A percentile compares a stretch with the other conserved stretches of the same genome.
phyloP scores from a whole-genome alignment of 2,329 filamentous ascomycete genomes.

The Helicocarpus griseus region DNA sequence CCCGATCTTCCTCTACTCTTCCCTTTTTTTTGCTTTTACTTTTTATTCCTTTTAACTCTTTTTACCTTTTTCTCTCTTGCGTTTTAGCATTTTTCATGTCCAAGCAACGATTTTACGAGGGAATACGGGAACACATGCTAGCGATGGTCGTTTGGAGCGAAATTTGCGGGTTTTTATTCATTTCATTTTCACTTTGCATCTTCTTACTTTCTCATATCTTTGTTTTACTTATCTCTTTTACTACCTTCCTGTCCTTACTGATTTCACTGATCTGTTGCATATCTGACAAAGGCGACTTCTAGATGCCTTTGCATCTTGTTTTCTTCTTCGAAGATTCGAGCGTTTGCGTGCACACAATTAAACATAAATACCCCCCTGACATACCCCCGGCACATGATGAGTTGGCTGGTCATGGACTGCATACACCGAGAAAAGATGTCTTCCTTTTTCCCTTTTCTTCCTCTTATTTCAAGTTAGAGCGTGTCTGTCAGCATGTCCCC shows the following conservation, averaged over 20 bases:
- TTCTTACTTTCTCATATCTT: neutral
- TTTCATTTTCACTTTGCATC: neutral
- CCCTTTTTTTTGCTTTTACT: slow-evolving; percentile 6
- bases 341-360: too few species aligned
- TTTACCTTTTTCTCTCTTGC: neutral
- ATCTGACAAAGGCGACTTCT: neutral
- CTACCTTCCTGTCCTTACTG: neutral
- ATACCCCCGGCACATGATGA: neutral
- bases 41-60: neutral
- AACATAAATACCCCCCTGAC: neutral
- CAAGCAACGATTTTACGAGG: slow-evolving; percentile 19
- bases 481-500: too few species aligned
- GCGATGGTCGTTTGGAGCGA: slow-evolving; percentile 18
- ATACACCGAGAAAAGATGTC: too few species aligned
- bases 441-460: too few species aligned
- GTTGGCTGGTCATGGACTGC: neutral
- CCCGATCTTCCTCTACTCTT: neutral
- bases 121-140: slow-evolving; percentile 5
- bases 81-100: slow-evolving; percentile 16
- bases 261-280: neutral
- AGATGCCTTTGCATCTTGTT: neutral
- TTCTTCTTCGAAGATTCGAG: neutral
- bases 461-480: too few species aligned
- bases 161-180: neutral
- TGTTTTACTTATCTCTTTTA: neutral